Base-by-base conservation (phyloP, 2,329 filamentous ascomycete species). In the Ploettnerulaceae sp. region DNA sequence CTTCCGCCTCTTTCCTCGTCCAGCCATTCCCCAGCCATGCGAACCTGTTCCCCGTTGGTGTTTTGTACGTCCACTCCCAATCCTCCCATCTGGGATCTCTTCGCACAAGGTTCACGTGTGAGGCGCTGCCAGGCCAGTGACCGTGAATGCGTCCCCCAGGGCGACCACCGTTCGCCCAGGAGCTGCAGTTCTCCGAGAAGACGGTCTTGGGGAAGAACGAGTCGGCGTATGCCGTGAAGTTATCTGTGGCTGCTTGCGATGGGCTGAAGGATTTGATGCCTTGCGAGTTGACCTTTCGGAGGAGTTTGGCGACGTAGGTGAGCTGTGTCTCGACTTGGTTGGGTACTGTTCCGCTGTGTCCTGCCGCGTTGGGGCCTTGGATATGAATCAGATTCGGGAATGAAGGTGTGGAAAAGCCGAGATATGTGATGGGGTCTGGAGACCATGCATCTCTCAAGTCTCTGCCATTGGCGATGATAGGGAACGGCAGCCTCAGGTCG, bases 301-400 rank as follows among this genome's bases (percentile, higher is more conserved):
- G 67, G 1, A 86, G 67, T 56, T 82, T 82, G 12, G 82, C 79
- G 46, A 79, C 74, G 61, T 83, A 84, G 0, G 78, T 75, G 1
- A 84, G 63, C 53, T 84, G 78, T 5, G 75, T 81, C 62, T 89
- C 85, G 18, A 83, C 72, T 48, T 72, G 75, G 57, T 85, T 78
- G 1, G 83, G 82, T 0, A 86, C 77, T 0, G 81, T 86, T 1
- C 83, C 84, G 1, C 77, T 79, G 2, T 76, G 72, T 0, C 79
- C 80, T 0, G 74, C 71, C 1, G 72, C 71, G 55, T 82, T 72
- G 0, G 82, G 81, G 0, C 82, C 83, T 21, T 76, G 73, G 5
- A 86, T 58, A 59, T 82, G 83, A 21, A 84, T 69, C 0, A 86
- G 66, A 53, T 87, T 88, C 0, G 83, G 82, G 51, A 86, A 86